Percentiles rank a stretch among this genome's conserved stretches.
phyloP scores from a whole-genome alignment of 225 moss, liverwort and hornwort genomes.

The Sphagnum contortum region DNA sequence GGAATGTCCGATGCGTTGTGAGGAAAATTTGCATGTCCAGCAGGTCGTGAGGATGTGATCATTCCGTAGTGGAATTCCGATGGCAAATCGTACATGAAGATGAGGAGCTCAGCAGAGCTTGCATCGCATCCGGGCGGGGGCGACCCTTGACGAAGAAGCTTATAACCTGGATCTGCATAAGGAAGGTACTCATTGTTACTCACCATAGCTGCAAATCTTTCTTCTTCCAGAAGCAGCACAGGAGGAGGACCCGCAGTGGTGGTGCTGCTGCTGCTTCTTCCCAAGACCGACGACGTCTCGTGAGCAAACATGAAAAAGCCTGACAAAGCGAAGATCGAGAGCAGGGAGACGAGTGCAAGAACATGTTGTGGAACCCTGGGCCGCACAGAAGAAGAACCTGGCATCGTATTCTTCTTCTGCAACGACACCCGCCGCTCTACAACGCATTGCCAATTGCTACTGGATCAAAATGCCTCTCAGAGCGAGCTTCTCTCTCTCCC shows the following conservation, averaged over 20 bases:
- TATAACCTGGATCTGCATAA: too few species aligned
- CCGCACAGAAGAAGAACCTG: too few species aligned
- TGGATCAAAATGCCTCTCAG: too few species aligned
- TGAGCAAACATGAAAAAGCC: constrained; percentile 23
- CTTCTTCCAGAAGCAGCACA: neutral
- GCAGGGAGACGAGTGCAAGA: constrained; percentile 18
- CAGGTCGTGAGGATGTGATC: constrained; percentile 12
- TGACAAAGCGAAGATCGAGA: constrained; percentile 37
- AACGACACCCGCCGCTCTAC: too few species aligned
- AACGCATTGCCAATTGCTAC: too few species aligned
- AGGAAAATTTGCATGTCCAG: constrained; percentile 32
- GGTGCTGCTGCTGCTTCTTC: neutral
- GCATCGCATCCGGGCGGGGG: neutral
- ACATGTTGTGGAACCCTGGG: too few species aligned
- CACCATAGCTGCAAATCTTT: neutral
- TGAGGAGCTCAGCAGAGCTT: too few species aligned
- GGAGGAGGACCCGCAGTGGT: neutral
- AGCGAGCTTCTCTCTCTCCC: too few species aligned
- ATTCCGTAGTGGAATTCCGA: constrained; percentile 57
- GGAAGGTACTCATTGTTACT: neutral
- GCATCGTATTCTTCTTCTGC: too few species aligned
- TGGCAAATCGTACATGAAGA: constrained; percentile 46
- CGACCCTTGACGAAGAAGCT: neutral
- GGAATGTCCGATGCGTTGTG: constrained; percentile 31
- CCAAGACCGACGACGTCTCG: neutral